Base-by-base conservation (phyloP, 805 yeast genomes). In the Myxozyma sirexii region DNA sequence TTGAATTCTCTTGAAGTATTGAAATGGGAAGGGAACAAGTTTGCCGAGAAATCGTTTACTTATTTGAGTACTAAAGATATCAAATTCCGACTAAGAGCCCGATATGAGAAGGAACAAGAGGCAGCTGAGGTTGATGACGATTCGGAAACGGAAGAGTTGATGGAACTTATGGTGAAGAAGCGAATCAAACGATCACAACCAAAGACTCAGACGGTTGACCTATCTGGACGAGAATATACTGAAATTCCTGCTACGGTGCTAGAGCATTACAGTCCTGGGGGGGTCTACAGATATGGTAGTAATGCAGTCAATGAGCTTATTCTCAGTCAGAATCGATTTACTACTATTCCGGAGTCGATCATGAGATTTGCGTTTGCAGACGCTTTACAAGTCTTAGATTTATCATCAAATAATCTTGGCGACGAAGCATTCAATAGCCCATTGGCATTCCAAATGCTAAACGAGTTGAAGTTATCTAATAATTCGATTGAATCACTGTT, bases 21-120 rank as follows among this genome's bases (percentile, higher is more conserved):
- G n/a, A 52, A 56, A 39, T 62, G 64, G 64, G 59, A 62, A n/a
- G 66, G 66, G 5, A 62, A 62, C 44, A 62, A 52, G 51, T 47
- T 62, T 42, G 50, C 51, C 10, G 66, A 62, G 23, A 33, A 56
- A 26, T 19, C 55, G 21, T 41, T 62, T n/a, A 29, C 56, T 10
- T 37, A 39, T 24, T 27, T 56, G 48, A 39, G 38, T 24, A 60
- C 56, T 1, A 49, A 53, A 19, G 58, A 52, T 7, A 46, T 59
- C 48, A 54, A 49, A 44, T 21, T 19, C 26, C 42, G 53, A n/a
- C 31, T 62, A 26, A 45, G 54, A 4, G 60, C 50, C 10, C 60
- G 66, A 17, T 42, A 29, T 10, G 47, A 54, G 39, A 50, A 58
- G 38, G 57, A 47, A 39, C 10, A 23, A 35, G 52, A 35, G 17